phyloP scores from a whole-genome alignment of 2,329 filamentous ascomycete species.

The Sporothrix curviconia region DNA sequence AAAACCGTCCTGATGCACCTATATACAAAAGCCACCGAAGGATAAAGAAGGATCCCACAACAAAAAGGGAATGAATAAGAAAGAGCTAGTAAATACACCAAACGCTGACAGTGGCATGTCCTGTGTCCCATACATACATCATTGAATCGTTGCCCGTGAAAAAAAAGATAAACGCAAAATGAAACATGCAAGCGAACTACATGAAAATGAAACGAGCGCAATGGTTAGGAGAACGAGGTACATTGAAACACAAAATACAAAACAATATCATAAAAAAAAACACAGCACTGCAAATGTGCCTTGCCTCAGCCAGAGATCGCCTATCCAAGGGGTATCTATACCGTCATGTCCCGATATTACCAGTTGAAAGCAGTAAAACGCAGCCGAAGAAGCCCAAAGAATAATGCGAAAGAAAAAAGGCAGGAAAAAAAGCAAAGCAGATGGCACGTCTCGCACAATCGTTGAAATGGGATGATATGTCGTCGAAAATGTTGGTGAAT shows the following conservation, averaged over 20 bases:
- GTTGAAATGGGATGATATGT: neutral
- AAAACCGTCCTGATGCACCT: too few relatives aligned
- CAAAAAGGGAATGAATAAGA: neutral
- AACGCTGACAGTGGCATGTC: neutral
- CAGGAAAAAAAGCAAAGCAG: neutral
- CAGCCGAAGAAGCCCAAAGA: neutral
- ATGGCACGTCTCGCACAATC: too few relatives aligned
- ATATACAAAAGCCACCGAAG: too few relatives aligned
- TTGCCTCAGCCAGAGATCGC: neutral
- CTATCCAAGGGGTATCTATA: slow-evolving; percentile 9
- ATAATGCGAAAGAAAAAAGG: neutral
- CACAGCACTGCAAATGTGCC: neutral
- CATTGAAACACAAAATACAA: neutral
- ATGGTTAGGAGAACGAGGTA: neutral
- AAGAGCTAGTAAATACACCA: neutral
- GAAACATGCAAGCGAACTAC: neutral
- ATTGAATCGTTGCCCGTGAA: slow-evolving; percentile 1
- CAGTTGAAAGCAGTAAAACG: neutral
- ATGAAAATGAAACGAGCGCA: neutral
- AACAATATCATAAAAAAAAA: neutral
- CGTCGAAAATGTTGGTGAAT: neutral
- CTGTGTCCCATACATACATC: slow-evolving; percentile 1
- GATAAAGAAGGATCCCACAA: neutral
- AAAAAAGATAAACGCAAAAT: neutral
- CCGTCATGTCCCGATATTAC: slow-evolving; percentile 6